Evolutionary conservation across 805 yeast genomes (phyloP).

Genomic region (Jamesozyma lodderae): DNA sequence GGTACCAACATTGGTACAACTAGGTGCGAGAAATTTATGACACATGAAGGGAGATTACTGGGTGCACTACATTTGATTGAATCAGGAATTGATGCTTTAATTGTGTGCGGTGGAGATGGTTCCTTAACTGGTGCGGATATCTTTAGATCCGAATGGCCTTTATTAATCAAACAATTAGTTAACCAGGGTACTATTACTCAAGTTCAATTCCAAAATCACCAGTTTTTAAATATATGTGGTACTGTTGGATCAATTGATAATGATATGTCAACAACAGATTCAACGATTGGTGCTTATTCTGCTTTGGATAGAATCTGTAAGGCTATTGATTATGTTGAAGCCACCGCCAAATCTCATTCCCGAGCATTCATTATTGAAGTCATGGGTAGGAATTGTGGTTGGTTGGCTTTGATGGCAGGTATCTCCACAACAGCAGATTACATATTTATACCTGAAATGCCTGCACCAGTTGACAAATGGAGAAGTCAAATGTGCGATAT

Average conservation of each 20-base stretch:
- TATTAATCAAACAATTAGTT: slow-evolving; percentile 50
- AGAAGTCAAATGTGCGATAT: slow-evolving; percentile 56
- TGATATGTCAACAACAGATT: slow-evolving; percentile 78
- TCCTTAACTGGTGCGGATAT: slow-evolving; percentile 76
- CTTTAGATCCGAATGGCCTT: slow-evolving; percentile 71
- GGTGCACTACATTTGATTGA: slow-evolving; percentile 59
- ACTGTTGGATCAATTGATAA: slow-evolving; percentile 78
- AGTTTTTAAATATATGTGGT: slow-evolving; percentile 61
- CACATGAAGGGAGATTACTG: slow-evolving; percentile 52
- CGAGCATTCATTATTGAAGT: slow-evolving; percentile 80
- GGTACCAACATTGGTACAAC: slow-evolving; percentile 80
- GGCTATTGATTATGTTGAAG: slow-evolving; percentile 69
- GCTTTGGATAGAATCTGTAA: slow-evolving; percentile 66
- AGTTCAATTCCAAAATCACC: slow-evolving; percentile 39
- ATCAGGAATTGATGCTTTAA: slow-evolving; percentile 67
- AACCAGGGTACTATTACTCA: slow-evolving; percentile 38
- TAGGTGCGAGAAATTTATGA: slow-evolving; percentile 57
- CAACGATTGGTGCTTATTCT: slow-evolving; percentile 76
- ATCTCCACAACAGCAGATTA: slow-evolving; percentile 73
- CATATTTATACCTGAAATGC: slow-evolving; percentile 75
- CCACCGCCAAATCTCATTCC: slow-evolving; percentile 76
- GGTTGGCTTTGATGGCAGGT: slow-evolving; percentile 82
- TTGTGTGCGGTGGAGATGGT: slow-evolving; percentile 81
- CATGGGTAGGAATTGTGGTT: slow-evolving; percentile 87
- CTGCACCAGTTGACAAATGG: slow-evolving; percentile 59